phyloP scores from a whole-genome alignment of 768 basidiomycete species.

The Sistotremastrum suecicum region DNA sequence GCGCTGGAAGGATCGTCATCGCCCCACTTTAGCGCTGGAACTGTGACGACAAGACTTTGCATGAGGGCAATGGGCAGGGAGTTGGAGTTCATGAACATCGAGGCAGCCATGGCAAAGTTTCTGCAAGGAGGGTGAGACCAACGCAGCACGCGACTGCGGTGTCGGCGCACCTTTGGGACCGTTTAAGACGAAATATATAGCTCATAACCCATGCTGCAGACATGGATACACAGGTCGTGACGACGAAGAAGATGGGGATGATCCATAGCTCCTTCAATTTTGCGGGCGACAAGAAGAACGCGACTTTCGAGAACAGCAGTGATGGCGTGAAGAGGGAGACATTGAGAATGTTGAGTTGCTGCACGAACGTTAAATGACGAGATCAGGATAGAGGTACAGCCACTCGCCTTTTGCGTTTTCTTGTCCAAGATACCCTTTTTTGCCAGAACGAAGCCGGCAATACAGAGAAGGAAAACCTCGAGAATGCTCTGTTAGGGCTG shows the following conservation, averaged over 20 bases:
- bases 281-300: constrained; percentile 79
- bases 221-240: constrained; percentile 65
- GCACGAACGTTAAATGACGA: constrained; percentile 1
- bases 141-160: background rate
- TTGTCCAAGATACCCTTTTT: constrained; percentile 73
- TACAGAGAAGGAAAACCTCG: constrained; percentile 76
- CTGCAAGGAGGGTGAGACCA: constrained; percentile 20
- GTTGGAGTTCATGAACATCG: constrained; percentile 92
- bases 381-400: background rate
- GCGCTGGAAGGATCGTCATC: constrained; percentile 66
- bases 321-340: constrained; percentile 83
- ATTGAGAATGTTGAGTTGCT: constrained; percentile 74
- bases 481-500: constrained; percentile 52
- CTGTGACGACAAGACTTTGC: constrained; percentile 76
- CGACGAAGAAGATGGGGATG: constrained; percentile 71
- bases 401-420: constrained; percentile 67
- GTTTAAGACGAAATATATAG: constrained; percentile 47
- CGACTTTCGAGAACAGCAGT: constrained; percentile 88
- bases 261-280: constrained; percentile 77
- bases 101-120: constrained; percentile 65
- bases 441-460: constrained; percentile 75
- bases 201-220: constrained; percentile 49
- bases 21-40: constrained; percentile 73
- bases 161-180: constrained; percentile 58
- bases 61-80: constrained; percentile 91